Base-by-base conservation (phyloP, 1,284 basidiomycete genomes). In the Ceratobasidium sp. region DNA sequence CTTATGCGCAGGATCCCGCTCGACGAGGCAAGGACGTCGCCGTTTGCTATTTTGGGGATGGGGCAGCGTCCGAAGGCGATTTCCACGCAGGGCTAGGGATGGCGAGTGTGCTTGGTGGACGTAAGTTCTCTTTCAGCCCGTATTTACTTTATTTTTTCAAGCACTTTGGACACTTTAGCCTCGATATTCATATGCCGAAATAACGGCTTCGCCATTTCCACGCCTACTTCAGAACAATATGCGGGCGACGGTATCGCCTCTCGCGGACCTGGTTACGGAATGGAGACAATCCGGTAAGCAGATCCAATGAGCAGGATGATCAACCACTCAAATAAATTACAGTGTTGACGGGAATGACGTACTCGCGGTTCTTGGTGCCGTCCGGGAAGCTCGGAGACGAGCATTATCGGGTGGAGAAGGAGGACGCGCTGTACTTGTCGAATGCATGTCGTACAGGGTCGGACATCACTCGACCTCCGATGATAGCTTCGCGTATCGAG, bases 401-500 rank as follows among this genome's bases (percentile, higher is more conserved):
- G 96, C 95, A 79, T 87, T 97, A 17, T 90, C 93, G 80, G 90
- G 93, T 76, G 50, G 71, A 2, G 61, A 74, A 4, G 71, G 71
- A n/a, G 92, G 94, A 46, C 90, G 95, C 56, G 94, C 94, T 7
- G 94, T 98, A 0, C 87, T 98, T 46, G 89, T 98, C 75, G 96
- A 98, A 86, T 94, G 94, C 5, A 96, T 97, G 94, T 94, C 92
- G 1, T 97, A 97, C 83, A 91, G 96, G 28, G 92, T 98, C 3
- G 94, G 96, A n/a, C 96, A 98, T 83, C 96, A 98, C 84, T 96
- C 94, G 17, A 98, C 96, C 0, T 96, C 95, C 13, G 96, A 98
- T 83, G 96, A 98, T 84, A 96, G 95, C 20, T 95, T 94, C 82
- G 95, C 95, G 38, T 98, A 98, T 84, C 91, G 95, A 52, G 89